Conservation (phyloP, 208 protist genomes). For the Naegleria fowleri region DNA sequence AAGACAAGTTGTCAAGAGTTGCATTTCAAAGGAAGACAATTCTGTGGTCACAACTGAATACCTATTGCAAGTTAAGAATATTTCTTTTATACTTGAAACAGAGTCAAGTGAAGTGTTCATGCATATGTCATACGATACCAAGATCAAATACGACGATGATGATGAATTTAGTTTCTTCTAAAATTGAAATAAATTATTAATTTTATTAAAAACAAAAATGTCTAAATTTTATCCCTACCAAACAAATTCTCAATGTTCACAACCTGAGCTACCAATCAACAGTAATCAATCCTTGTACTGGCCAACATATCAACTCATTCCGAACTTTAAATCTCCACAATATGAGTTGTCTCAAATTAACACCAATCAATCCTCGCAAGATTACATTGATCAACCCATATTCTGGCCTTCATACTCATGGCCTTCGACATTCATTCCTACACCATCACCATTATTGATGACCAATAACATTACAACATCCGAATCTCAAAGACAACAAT, state of each 20-base stretch:
- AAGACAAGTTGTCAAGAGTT: not conserved
- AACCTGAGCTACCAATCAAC: too few species aligned
- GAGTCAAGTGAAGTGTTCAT: not conserved
- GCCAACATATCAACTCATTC: too few species aligned
- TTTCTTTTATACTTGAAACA: conserved; percentile 11
- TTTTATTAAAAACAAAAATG: not conserved
- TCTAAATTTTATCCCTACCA: not conserved
- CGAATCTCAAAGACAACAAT: not conserved
- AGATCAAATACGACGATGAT: not conserved
- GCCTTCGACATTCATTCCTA: not conserved
- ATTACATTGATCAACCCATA: too few species aligned
- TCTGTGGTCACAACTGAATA: not conserved
- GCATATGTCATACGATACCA: not conserved
- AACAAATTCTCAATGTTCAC: not conserved
- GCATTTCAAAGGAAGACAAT: not conserved
- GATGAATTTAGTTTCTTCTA: not conserved
- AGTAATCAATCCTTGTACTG: too few species aligned
- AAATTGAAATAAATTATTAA: conserved; percentile 12
- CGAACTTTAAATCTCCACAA: not conserved
- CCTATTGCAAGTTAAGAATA: not conserved
- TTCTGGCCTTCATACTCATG: too few species aligned
- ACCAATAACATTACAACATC: not conserved
- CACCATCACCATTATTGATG: not conserved
- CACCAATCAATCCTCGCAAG: not conserved
- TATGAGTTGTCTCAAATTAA: not conserved